Conservation (phyloP, 2,329 filamentous ascomycete genomes). For the Colletotrichum tropicicola region DNA sequence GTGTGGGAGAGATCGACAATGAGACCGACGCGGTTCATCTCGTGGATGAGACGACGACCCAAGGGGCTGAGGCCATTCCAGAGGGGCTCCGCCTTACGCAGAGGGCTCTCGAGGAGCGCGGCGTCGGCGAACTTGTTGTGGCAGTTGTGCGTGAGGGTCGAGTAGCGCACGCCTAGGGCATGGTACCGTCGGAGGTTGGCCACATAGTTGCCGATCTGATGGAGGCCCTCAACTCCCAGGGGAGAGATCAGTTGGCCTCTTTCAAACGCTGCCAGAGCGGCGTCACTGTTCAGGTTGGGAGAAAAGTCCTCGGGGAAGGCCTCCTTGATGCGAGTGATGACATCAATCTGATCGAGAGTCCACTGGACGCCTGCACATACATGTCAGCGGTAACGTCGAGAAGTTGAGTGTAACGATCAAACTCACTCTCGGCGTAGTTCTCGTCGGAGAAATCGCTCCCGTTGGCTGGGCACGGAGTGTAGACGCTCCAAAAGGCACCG, state of each 20-base stretch:
- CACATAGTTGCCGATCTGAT: constrained; percentile 90
- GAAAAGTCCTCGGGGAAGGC: constrained; percentile 78
- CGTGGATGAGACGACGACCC: constrained; percentile 75
- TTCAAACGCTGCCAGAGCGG: constrained; percentile 69
- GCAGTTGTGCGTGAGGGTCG: constrained; percentile 92
- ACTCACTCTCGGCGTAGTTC: constrained; percentile 73
- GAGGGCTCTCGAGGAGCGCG: constrained; percentile 69
- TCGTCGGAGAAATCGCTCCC: constrained; percentile 77
- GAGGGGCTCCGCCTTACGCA: constrained; percentile 61
- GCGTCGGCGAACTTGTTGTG: constrained; percentile 91
- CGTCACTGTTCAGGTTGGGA: constrained; percentile 64
- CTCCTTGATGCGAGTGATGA: constrained; percentile 70
- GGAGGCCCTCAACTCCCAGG: constrained; percentile 85
- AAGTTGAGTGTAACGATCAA: not conserved
- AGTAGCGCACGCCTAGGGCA: constrained; percentile 83
- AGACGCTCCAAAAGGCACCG: constrained; percentile 95
- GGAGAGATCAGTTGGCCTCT: constrained; percentile 77
- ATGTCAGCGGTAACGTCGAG: not conserved
- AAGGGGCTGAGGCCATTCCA: constrained; percentile 78
- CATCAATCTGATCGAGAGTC: constrained; percentile 80
- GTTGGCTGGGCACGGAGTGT: constrained; percentile 77
- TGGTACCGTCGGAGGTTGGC: constrained; percentile 80
- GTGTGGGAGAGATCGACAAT: constrained; percentile 88
- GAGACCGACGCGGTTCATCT: constrained; percentile 97
- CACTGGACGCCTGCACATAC: constrained; percentile 62